A percentile compares a stretch with the other conserved stretches of the same genome.
Evolutionary conservation across 192 early-diverging fungal species (phyloP).

Genomic region (Lobosporangium transversale): DNA sequence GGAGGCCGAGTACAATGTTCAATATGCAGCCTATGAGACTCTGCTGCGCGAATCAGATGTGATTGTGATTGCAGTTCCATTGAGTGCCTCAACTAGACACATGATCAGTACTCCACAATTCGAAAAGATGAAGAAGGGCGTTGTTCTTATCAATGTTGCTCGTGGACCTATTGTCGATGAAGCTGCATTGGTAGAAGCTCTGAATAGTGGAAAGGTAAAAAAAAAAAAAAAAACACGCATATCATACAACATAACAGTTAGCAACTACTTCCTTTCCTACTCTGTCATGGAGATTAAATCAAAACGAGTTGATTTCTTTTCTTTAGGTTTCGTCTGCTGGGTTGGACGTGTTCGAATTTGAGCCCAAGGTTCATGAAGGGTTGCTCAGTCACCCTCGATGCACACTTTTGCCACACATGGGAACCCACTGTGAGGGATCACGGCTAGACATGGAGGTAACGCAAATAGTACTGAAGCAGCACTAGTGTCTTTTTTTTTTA

Average conservation of each 20-base stretch:
- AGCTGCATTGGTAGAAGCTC: conserved; percentile 57
- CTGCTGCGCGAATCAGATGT: conserved; percentile 61
- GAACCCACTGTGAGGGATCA: conserved; percentile 56
- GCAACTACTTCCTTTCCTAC: too few relatives aligned
- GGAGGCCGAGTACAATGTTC: conserved; percentile 56
- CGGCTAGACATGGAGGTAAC: conserved; percentile 57
- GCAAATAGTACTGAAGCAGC: not conserved
- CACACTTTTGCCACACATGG: conserved; percentile 61
- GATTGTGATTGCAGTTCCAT: conserved; percentile 57
- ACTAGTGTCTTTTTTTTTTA: not conserved
- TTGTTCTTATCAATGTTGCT: conserved; percentile 60
- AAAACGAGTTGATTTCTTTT: too few relatives aligned
- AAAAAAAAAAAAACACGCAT: conserved; percentile 5
- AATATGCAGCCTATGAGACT: conserved; percentile 61
- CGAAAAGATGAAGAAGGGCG: conserved; percentile 60
- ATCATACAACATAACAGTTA: not conserved
- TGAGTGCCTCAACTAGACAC: conserved; percentile 53
- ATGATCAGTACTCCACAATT: conserved; percentile 56
- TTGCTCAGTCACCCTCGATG: conserved; percentile 55
- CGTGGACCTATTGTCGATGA: conserved; percentile 62
- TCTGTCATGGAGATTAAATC: too few relatives aligned
- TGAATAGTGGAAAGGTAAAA: conserved; percentile 60
- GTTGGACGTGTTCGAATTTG: conserved; percentile 39
- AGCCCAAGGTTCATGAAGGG: conserved; percentile 58
- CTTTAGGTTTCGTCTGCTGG: conserved; percentile 27